These are phyloP conservation scores for Candida namnaoensis DNA, from an alignment of 805 yeast genomes.

Conservation along the genomic window DNA sequence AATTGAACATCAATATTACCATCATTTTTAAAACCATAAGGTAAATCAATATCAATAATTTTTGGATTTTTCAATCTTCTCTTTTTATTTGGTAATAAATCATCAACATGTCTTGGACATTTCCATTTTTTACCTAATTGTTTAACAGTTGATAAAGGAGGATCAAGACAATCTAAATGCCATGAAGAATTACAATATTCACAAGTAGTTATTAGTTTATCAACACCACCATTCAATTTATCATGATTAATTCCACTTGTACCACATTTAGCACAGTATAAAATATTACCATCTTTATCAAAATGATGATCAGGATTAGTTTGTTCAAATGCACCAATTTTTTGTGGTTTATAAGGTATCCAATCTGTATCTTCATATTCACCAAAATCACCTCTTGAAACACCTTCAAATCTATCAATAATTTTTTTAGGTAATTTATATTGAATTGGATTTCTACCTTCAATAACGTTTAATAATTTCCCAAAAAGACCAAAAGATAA, in stretches of 20 bases:
- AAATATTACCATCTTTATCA: conserved; percentile 61
- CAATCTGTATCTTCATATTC: conserved; percentile 63
- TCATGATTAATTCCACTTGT: conserved; percentile 46
- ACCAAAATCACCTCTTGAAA: conserved; percentile 56
- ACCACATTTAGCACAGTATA: conserved; percentile 71
- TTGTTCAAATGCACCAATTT: conserved; percentile 37
- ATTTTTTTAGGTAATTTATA: conserved; percentile 61
- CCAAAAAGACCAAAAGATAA: conserved; percentile 33
- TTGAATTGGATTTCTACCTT: conserved; percentile 55
- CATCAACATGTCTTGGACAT: conserved; percentile 73
- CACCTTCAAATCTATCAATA: conserved; percentile 66
- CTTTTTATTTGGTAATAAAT: conserved; percentile 19
- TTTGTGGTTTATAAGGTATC: conserved; percentile 34
- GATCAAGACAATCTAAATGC: conserved; percentile 83
- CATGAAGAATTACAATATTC: conserved; percentile 78
- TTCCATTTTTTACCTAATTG: conserved; percentile 78
- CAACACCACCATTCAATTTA: conserved; percentile 28
- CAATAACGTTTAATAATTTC: conserved; percentile 50
- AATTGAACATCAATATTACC: conserved; percentile 51
- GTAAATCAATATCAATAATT: conserved; percentile 44
- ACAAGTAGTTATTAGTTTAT: conserved; percentile 57
- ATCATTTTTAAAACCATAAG: conserved; percentile 41
- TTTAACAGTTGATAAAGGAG: conserved; percentile 67
- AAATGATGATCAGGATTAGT: conserved; percentile 55
- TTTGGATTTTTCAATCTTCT: conserved; percentile 45